phyloP scores from a whole-genome alignment of 139 green algal genomes.

The Gonium pectorale region DNA sequence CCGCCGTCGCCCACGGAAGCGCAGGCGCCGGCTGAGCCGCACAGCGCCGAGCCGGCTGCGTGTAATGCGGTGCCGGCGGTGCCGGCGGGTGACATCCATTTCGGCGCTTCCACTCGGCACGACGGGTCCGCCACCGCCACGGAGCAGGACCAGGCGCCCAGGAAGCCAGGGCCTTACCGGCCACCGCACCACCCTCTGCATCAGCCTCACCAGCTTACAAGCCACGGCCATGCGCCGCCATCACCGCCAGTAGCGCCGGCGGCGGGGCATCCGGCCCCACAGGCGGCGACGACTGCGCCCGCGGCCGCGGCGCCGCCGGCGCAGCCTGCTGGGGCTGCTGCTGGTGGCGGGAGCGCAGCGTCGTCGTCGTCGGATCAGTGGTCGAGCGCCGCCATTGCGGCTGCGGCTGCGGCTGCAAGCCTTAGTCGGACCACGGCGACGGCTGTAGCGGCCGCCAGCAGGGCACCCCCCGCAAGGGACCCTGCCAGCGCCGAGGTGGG shows the following conservation, averaged over 20 bases:
- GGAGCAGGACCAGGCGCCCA: not conserved
- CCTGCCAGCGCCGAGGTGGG: too few relatives aligned
- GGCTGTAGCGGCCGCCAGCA: too few relatives aligned
- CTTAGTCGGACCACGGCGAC: too few relatives aligned
- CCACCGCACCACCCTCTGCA: conserved; percentile 32
- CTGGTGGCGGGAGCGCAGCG: not conserved
- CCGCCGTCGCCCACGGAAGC: not conserved
- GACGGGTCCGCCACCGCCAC: too few relatives aligned
- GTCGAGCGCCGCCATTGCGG: not conserved
- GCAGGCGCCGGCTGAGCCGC: too few relatives aligned
- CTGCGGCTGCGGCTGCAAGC: not conserved
- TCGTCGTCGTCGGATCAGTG: not conserved
- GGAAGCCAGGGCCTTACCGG: conserved; percentile 27
- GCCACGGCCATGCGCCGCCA: not conserved
- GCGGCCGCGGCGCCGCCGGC: not conserved
- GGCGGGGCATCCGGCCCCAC: too few relatives aligned
- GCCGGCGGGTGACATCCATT: too few relatives aligned
- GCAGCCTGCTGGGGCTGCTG: not conserved
- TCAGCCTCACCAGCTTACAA: conserved; percentile 24
- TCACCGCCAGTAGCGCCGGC: not conserved
- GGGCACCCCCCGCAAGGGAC: too few relatives aligned
- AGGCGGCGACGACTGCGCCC: not conserved
- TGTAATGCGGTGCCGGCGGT: too few relatives aligned
- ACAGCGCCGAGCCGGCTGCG: too few relatives aligned
- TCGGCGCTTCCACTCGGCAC: too few relatives aligned